Conservation (phyloP, 1,284 basidiomycete genomes). For the Ceratobasidium theobromae region DNA sequence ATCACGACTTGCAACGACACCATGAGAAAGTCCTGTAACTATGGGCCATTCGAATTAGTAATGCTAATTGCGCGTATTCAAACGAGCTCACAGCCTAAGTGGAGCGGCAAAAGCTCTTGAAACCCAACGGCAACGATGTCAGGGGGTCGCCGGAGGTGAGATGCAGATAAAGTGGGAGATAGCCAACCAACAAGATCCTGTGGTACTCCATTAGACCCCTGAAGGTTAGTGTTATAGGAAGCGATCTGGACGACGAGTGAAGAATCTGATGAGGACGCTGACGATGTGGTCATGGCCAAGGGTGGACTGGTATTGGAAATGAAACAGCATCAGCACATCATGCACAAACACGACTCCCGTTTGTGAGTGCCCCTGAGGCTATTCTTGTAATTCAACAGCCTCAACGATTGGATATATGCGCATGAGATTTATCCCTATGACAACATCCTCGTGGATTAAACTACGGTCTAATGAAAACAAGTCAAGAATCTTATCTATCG, state of each 20-base stretch:
- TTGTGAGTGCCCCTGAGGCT: too few species aligned
- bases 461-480: too few species aligned
- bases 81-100: slow-evolving; percentile 65
- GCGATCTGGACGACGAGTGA: slow-evolving; percentile 70
- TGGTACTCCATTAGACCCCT: slow-evolving; percentile 65
- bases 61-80: background rate
- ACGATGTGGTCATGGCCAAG: slow-evolving; percentile 38
- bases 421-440: too few species aligned
- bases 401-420: too few species aligned
- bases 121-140: slow-evolving; percentile 89
- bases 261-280: background rate
- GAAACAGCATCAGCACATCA: background rate
- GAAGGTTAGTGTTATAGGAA: slow-evolving; percentile 83
- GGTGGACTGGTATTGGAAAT: background rate
- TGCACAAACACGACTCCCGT: background rate
- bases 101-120: slow-evolving; percentile 83
- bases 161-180: slow-evolving; percentile 72
- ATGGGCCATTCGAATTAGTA: background rate
- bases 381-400: too few species aligned
- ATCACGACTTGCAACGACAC: slow-evolving; percentile 62
- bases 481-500: too few species aligned
- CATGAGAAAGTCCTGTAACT: slow-evolving; percentile 65
- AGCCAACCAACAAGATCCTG: slow-evolving; percentile 85
- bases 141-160: slow-evolving; percentile 48
- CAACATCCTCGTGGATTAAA: too few species aligned